Conservation (phyloP, 768 basidiomycete species). For the Xerocomellus chrysenteron region DNA sequence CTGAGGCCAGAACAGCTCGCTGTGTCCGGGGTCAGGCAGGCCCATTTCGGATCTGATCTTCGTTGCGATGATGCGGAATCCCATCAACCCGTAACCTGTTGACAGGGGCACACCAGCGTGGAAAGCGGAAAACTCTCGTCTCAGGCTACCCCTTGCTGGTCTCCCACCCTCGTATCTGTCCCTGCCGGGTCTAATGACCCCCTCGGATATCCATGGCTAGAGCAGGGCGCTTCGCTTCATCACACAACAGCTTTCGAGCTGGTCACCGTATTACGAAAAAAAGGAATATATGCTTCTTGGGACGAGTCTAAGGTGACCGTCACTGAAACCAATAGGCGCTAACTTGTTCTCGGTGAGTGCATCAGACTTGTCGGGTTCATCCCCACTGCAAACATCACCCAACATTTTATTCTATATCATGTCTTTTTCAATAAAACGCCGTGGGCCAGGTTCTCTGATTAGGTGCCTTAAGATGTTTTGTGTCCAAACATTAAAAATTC, state of each 20-base stretch:
- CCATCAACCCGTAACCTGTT: slow-evolving; percentile 9
- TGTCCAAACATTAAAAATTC: too few relatives aligned
- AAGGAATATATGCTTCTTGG: neutral
- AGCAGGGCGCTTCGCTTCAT: neutral
- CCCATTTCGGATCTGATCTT: slow-evolving; percentile 23
- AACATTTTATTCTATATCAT: too few relatives aligned
- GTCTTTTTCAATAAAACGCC: too few relatives aligned
- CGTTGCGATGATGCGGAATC: slow-evolving; percentile 25
- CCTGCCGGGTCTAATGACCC: slow-evolving; percentile 1
- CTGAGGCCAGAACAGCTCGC: neutral
- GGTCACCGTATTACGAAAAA: slow-evolving; percentile 2
- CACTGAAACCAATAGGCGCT: neutral
- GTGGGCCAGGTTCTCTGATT: too few relatives aligned
- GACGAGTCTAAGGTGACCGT: neutral
- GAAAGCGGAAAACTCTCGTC: slow-evolving; percentile 21
- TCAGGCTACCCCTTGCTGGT: slow-evolving; percentile 15
- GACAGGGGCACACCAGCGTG: slow-evolving; percentile 33
- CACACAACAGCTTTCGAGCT: neutral
- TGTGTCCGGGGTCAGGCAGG: slow-evolving; percentile 21
- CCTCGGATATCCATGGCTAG: slow-evolving; percentile 22
- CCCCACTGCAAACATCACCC: neutral
- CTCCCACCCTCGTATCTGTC: slow-evolving; percentile 13
- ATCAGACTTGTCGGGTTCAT: slow-evolving; percentile 15
- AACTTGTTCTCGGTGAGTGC: slow-evolving; percentile 9
- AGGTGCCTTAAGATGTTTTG: too few relatives aligned